Percentiles rank a stretch among this genome's conserved stretches.
Conservation (phyloP, 768 basidiomycete genomes). For the Termitomyces sp. region DNA sequence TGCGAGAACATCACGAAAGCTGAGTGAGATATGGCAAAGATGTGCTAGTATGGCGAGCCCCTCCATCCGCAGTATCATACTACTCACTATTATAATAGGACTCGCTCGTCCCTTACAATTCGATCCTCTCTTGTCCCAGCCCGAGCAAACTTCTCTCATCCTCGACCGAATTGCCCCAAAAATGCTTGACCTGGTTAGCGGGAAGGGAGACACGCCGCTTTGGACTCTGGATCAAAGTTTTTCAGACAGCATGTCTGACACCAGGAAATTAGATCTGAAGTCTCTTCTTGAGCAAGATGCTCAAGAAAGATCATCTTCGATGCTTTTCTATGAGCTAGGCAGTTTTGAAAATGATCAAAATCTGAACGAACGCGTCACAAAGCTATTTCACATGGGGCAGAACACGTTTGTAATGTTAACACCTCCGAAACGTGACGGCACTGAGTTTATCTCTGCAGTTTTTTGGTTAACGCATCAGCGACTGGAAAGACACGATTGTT, state of each 20-base stretch:
- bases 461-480: slow-evolving; percentile 1
- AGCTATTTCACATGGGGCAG: not conserved
- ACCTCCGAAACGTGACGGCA: not conserved
- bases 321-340: slow-evolving; percentile 1
- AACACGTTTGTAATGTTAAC: not conserved
- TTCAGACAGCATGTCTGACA: not conserved
- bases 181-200: not conserved
- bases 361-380: not conserved
- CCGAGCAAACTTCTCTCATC: not conserved
- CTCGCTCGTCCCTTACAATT: not conserved
- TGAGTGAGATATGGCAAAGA: not conserved
- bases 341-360: not conserved
- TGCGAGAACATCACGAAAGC: not conserved
- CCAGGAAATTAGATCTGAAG: not conserved
- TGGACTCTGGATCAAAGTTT: not conserved
- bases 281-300: not conserved
- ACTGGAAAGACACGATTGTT: slow-evolving; percentile 2
- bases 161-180: not conserved
- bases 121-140: not conserved
- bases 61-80: no score
- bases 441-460: not conserved
- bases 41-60: not conserved
- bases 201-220: not conserved
- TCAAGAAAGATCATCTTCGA: not conserved
- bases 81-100: not conserved